A percentile compares a stretch with the other conserved stretches of the same genome.
phyloP scores from a whole-genome alignment of 139 green algal genomes.

The Ettlia oleoabundans region DNA sequence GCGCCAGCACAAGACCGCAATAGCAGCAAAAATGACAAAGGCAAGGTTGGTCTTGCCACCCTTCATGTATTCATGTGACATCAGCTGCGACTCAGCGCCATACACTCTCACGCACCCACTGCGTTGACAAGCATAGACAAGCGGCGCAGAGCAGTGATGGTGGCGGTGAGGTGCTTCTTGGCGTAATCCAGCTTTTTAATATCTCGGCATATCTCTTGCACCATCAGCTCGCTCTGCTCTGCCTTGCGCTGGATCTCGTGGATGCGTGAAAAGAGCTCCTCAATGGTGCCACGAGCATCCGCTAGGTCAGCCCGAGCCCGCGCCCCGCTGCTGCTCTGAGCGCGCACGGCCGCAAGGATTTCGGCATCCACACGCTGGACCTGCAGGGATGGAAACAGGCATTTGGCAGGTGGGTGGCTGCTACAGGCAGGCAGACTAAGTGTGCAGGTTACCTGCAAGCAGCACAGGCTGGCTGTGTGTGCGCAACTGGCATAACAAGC shows the following conservation, averaged over 20 bases:
- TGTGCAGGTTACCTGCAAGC: too few relatives aligned
- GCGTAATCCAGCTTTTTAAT: constrained; percentile 97
- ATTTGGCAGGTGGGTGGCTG: background rate
- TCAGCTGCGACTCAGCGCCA: too few relatives aligned
- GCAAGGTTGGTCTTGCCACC: too few relatives aligned
- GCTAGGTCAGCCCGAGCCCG: constrained; percentile 73
- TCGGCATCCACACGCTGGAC: constrained; percentile 90
- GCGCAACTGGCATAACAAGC: too few relatives aligned
- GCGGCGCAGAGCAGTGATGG: constrained; percentile 93
- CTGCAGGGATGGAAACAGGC: constrained; percentile 37
- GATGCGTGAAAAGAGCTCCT: constrained; percentile 83
- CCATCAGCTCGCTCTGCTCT: constrained; percentile 92
- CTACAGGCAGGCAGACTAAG: background rate
- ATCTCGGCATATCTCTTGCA: constrained; percentile 95
- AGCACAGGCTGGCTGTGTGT: background rate
- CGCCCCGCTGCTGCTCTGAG: constrained; percentile 77
- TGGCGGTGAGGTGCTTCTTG: constrained; percentile 95
- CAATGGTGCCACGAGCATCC: constrained; percentile 70
- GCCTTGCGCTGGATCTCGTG: constrained; percentile 91
- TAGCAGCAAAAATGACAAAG: too few relatives aligned
- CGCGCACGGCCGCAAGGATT: constrained; percentile 88
- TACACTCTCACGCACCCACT: constrained; percentile 51
- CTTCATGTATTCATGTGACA: too few relatives aligned
- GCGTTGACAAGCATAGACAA: constrained; percentile 94
- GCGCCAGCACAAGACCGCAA: too few relatives aligned